Base-by-base conservation (phyloP, 805 yeast genomes). In the Metschnikowia kunwiensis region DNA sequence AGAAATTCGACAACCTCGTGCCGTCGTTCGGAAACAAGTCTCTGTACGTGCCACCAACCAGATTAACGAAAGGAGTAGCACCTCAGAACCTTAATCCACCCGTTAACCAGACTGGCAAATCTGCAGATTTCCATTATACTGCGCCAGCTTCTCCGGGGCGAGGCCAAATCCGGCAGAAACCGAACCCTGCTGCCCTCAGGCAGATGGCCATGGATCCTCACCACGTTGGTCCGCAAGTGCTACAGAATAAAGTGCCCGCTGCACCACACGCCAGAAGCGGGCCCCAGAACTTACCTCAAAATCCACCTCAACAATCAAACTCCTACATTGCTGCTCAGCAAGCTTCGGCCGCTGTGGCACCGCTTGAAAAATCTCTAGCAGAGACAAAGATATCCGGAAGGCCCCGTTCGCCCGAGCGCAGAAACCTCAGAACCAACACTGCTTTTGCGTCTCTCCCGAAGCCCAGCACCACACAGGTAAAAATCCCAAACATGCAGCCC, bases 41-140 rank as follows among this genome's bases (percentile, higher is more conserved):
- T 19, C 35, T 56, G 16, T 63, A 62, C 36, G 60, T 54, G 33
- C 65, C 68, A 1, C 59, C 67, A 12, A 58, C 67, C 2, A 51
- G 61, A 12, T 46, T 62, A n/a, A 61, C 59, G 27, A 60, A 58
- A 21, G 36, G 32, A 4, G 12, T 22, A 6, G 11, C 23, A 0
- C 24, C 39, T 6, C 27, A 19, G 6, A 27, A 16, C n/a, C 23
- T 16, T 17, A 27, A n/a, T n/a, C n/a, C n/a, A n/a, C n/a, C n/a
- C n/a, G n/a, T n/a, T n/a, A n/a, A n/a, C n/a, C n/a, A n/a, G n/a
- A n/a, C n/a, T n/a, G n/a, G n/a, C n/a, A n/a, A n/a, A n/a, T n/a
- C n/a, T n/a, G n/a, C n/a, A n/a, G n/a, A 25, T 13, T 12, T 11
- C 15, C 37, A 34, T 7, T 23, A 16, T 17, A 29, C 29, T 10